Evolutionary conservation across 108 stramenopile species (phyloP).

Genomic region (Aureococcus anophagefferens): DNA sequence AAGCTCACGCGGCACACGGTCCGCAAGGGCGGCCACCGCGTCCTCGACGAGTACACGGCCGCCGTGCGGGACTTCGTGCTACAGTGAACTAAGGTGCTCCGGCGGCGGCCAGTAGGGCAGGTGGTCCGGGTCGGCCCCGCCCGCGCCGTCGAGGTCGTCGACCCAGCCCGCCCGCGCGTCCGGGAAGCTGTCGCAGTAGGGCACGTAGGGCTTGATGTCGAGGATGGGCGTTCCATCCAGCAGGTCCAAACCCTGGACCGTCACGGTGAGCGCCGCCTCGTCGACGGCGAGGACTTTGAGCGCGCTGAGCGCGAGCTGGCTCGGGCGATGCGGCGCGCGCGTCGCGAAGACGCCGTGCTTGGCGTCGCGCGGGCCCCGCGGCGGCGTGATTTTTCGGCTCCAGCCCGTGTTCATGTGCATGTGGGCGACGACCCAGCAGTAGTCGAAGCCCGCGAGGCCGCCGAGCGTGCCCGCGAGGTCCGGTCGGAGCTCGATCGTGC

Average conservation of each 20-base stretch:
- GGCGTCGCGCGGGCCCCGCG: slow-evolving; percentile 59
- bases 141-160: slow-evolving; percentile 15
- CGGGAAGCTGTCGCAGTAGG: slow-evolving; percentile 43
- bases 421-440: slow-evolving; percentile 32
- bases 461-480: slow-evolving; percentile 13
- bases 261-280: slow-evolving; percentile 14
- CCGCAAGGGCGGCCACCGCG: too few relatives aligned
- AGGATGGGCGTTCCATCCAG: slow-evolving; percentile 82
- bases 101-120: too few relatives aligned
- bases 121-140: too few relatives aligned
- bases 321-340: slow-evolving; percentile 90
- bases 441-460: slow-evolving; percentile 33
- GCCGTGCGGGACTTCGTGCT: too few relatives aligned
- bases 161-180: slow-evolving; percentile 33
- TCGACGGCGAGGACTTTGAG: slow-evolving; percentile 50
- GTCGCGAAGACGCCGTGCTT: slow-evolving; percentile 83
- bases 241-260: slow-evolving; percentile 52
- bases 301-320: slow-evolving; percentile 77
- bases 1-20: too few relatives aligned
- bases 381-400: slow-evolving; percentile 26
- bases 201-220: slow-evolving; percentile 84
- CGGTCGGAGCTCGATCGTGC: not conserved
- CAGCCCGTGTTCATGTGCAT: slow-evolving; percentile 40
- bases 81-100: too few relatives aligned
- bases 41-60: too few relatives aligned